Percentiles rank a stretch among this genome's conserved stretches.
These are phyloP conservation scores for Eucalyptus tenuipes DNA, from an alignment of 345 rosid genomes.

Conservation along the genomic window DNA sequence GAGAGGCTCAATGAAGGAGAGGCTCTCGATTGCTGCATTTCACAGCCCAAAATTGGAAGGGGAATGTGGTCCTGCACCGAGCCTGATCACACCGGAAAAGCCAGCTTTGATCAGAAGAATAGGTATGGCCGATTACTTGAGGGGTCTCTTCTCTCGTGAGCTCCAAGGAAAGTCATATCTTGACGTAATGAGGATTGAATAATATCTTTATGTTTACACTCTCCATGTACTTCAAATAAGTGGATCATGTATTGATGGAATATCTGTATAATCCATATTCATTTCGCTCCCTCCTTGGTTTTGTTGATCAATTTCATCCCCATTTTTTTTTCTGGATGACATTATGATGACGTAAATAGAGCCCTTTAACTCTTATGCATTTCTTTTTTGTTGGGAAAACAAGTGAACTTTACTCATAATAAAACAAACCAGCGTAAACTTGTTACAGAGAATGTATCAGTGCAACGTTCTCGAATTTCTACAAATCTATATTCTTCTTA, in stretches of 20 bases:
- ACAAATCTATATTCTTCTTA: neutral
- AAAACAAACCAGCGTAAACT: neutral
- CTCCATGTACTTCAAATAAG: neutral
- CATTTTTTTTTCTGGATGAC: neutral
- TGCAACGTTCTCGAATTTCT: neutral
- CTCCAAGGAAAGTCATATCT: neutral
- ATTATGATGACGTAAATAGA: neutral
- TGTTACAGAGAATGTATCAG: neutral
- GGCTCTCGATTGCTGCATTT: neutral
- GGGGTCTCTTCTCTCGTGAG: neutral
- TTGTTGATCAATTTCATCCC: neutral
- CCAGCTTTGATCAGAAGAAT: neutral
- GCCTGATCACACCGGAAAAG: neutral
- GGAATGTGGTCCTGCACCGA: neutral
- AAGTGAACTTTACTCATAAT: neutral
- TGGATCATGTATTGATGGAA: neutral
- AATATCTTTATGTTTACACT: neutral
- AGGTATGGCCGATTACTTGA: neutral
- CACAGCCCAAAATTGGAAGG: neutral
- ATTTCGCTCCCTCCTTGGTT: neutral
- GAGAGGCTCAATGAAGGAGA: neutral
- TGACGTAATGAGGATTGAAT: neutral
- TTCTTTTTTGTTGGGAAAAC: neutral
- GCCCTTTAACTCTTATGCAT: neutral
- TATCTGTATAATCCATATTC: neutral